Percentiles rank a stretch among this genome's conserved stretches.
These are phyloP conservation scores for Torulaspora maleeae DNA, from an alignment of 805 yeast species.

Conservation along the genomic window DNA sequence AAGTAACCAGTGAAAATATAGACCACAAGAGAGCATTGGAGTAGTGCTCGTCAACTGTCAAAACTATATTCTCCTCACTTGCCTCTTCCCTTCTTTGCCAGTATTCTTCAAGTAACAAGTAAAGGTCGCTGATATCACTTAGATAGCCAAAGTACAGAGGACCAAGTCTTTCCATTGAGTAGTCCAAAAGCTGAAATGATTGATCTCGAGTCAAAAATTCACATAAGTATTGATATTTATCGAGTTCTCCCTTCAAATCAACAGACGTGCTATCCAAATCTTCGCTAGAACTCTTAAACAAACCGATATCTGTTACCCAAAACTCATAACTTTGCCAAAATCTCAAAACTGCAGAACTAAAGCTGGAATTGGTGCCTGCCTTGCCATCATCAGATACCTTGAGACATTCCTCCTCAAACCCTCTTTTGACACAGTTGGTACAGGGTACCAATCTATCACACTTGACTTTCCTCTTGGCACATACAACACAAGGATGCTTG, in stretches of 20 bases:
- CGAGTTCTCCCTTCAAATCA: slow-evolving; percentile 6
- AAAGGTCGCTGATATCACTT: slow-evolving; percentile 31
- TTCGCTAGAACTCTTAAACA: slow-evolving; percentile 18
- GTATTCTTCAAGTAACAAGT: slow-evolving; percentile 22
- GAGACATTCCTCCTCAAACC: slow-evolving; percentile 24
- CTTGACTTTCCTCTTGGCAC: slow-evolving; percentile 32
- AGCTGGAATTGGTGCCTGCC: not conserved
- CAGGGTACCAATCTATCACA: slow-evolving; percentile 36
- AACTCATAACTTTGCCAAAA: slow-evolving; percentile 31
- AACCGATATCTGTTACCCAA: slow-evolving; percentile 27
- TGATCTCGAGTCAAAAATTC: slow-evolving; percentile 16
- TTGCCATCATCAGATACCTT: not conserved
- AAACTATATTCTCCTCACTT: not conserved
- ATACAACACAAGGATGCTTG: slow-evolving; percentile 25
- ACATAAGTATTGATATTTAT: slow-evolving; percentile 17
- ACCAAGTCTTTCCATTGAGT: slow-evolving; percentile 33
- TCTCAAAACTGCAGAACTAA: slow-evolving; percentile 8
- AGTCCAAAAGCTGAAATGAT: slow-evolving; percentile 27
- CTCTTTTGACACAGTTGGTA: slow-evolving; percentile 30
- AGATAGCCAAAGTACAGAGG: slow-evolving; percentile 32
- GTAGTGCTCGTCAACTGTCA: slow-evolving; percentile 23
- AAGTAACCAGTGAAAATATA: slow-evolving; percentile 26
- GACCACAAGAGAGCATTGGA: slow-evolving; percentile 32
- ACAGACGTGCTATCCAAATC: slow-evolving; percentile 6
- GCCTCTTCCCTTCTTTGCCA: slow-evolving; percentile 21